These are phyloP conservation scores for Globisporangium mamillatum DNA, from an alignment of 352 stramenopile species.

Conservation along the genomic window DNA sequence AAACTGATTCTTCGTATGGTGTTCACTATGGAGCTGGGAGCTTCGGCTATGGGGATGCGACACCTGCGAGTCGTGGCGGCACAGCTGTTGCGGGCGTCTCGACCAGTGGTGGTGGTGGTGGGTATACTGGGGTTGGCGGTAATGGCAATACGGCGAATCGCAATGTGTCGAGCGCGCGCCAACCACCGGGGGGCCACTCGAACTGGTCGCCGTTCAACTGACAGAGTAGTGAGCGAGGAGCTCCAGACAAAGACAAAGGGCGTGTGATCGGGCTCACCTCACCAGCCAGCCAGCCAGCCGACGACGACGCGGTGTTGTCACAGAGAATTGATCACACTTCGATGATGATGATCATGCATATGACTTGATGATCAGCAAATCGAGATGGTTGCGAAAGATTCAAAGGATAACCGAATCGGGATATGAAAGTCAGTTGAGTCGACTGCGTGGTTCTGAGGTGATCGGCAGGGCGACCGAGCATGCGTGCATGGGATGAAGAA, in stretches of 20 bases:
- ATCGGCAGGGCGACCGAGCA: background rate
- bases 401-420: background rate
- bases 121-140: background rate
- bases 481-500: too few species aligned
- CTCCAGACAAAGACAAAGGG: background rate
- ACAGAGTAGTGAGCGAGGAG: background rate
- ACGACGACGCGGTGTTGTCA: background rate
- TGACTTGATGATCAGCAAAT: background rate
- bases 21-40: background rate
- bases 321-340: background rate
- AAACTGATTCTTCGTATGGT: constrained; percentile 1
- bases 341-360: background rate
- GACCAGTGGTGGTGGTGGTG: background rate
- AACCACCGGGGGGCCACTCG: constrained; percentile 57
- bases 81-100: constrained; percentile 7
- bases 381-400: background rate
- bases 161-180: constrained; percentile 25
- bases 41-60: constrained; percentile 10
- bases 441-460: background rate
- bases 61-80: constrained; percentile 13
- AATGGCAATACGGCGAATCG: background rate
- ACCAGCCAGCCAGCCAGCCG: too few species aligned
- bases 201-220: constrained; percentile 55
- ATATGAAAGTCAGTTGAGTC: background rate
- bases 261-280: background rate